A percentile compares a stretch with the other conserved stretches of the same genome.
phyloP scores from a whole-genome alignment of 2,329 filamentous ascomycete genomes.

The Sphaerulina populicola region DNA sequence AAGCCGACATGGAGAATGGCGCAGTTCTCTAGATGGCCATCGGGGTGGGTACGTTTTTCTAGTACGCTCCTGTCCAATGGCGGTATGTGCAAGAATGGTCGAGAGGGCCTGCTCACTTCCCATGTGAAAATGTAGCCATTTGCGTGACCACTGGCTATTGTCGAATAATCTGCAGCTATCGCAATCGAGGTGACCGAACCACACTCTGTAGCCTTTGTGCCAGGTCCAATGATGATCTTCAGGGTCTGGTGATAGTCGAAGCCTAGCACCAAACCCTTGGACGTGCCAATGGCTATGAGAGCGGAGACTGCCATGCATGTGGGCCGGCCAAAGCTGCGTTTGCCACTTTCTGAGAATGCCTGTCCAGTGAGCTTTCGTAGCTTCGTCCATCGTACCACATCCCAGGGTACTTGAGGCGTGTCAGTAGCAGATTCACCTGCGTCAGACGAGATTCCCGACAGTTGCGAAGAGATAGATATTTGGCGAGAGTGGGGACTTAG shows the following conservation, averaged over 20 bases:
- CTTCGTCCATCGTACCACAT: conserved; percentile 93
- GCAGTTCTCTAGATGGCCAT: conserved; percentile 73
- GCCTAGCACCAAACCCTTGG: conserved; percentile 85
- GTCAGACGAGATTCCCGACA: conserved; percentile 63
- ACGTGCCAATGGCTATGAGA: conserved; percentile 81
- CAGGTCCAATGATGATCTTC: conserved; percentile 86
- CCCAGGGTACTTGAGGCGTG: conserved; percentile 74
- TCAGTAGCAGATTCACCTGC: conserved; percentile 43
- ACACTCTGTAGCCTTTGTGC: conserved; percentile 88
- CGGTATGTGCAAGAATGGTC: conserved; percentile 80
- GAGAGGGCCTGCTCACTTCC: conserved; percentile 75
- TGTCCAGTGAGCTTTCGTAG: conserved; percentile 81
- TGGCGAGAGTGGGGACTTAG: conserved; percentile 70
- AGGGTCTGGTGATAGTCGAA: conserved; percentile 97
- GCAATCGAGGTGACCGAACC: conserved; percentile 80
- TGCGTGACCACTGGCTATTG: conserved; percentile 80
- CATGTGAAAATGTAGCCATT: conserved; percentile 93
- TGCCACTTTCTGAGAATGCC: conserved; percentile 85
- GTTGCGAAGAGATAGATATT: conserved; percentile 29
- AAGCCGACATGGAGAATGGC: conserved; percentile 89
- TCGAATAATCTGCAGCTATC: conserved; percentile 87
- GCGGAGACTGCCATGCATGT: conserved; percentile 85
- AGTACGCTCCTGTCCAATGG: conserved; percentile 58
- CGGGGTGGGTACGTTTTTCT: conserved; percentile 56
- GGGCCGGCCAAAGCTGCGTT: conserved; percentile 82